Evolutionary conservation across 495 filamentous ascomycete species (phyloP).

Genomic region (Penicillium verhagenii): DNA sequence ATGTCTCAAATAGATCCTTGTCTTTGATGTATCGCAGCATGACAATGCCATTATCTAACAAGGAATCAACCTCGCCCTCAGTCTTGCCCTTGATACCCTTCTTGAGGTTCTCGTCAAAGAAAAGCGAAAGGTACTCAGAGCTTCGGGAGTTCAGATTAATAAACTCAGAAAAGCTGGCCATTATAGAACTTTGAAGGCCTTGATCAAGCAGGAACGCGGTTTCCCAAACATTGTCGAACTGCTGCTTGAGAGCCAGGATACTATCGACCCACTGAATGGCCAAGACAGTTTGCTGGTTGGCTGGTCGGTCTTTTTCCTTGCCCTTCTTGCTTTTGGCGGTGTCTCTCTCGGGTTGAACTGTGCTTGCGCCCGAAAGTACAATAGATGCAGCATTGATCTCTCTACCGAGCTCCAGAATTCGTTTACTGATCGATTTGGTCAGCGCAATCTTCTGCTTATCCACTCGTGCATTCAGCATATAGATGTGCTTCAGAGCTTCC

Average conservation of each 20-base stretch:
- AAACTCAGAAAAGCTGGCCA: constrained; percentile 81
- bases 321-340: constrained; percentile 35
- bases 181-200: constrained; percentile 74
- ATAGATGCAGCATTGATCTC: constrained; percentile 73
- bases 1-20: constrained; percentile 94
- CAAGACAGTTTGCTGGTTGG: constrained; percentile 67
- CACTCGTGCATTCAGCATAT: constrained; percentile 72
- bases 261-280: constrained; percentile 97
- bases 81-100: constrained; percentile 92
- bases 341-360: constrained; percentile 28
- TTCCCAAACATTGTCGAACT: constrained; percentile 78
- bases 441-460: constrained; percentile 72
- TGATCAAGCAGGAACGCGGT: constrained; percentile 72
- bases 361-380: constrained; percentile 9
- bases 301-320: constrained; percentile 50
- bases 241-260: constrained; percentile 79
- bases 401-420: constrained; percentile 75
- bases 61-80: constrained; percentile 79
- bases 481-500: constrained; percentile 74
- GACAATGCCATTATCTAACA: constrained; percentile 87
- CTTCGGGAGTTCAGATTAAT: constrained; percentile 82
- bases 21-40: constrained; percentile 84
- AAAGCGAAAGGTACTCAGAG: constrained; percentile 92
- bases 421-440: constrained; percentile 63
- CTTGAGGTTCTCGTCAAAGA: constrained; percentile 95